Conservation (phyloP, 352 stramenopile species). For the Elongisporangium anandrum region DNA sequence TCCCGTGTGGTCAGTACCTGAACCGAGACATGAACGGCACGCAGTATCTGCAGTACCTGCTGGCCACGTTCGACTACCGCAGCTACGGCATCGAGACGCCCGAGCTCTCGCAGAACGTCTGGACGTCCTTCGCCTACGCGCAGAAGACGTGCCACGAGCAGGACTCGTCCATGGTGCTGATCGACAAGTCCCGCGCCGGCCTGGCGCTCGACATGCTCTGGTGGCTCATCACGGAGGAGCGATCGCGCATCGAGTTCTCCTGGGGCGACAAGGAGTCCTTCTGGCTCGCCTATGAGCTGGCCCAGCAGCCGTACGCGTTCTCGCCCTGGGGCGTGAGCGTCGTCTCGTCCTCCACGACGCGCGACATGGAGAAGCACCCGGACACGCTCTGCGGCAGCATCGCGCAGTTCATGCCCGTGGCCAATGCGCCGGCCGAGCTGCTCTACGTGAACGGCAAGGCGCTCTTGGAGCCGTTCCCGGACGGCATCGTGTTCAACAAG, state of each 20-base stretch:
- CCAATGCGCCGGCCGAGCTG: slow-evolving; percentile 15
- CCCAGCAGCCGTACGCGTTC: slow-evolving; percentile 29
- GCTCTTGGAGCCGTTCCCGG: slow-evolving; percentile 34
- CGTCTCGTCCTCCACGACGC: slow-evolving; percentile 25
- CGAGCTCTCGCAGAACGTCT: slow-evolving; percentile 28
- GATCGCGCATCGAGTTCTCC: slow-evolving; percentile 21
- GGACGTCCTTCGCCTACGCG: slow-evolving; percentile 35
- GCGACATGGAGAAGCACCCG: slow-evolving; percentile 28
- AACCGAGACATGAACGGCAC: slow-evolving; percentile 23
- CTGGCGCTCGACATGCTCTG: slow-evolving; percentile 23
- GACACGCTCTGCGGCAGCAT: slow-evolving; percentile 35
- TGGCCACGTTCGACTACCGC: slow-evolving; percentile 46
- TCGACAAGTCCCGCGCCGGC: slow-evolving; percentile 21
- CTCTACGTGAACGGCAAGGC: slow-evolving; percentile 48
- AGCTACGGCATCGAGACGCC: slow-evolving; percentile 16
- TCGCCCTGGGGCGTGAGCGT: slow-evolving; percentile 34
- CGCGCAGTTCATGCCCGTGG: slow-evolving; percentile 25
- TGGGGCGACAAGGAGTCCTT: slow-evolving; percentile 42
- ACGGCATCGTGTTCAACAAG: slow-evolving; percentile 15
- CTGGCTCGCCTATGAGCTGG: slow-evolving; percentile 34
- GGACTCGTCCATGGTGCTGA: slow-evolving; percentile 50
- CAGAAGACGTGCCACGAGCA: slow-evolving; percentile 50
- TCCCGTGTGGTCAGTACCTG: slow-evolving; percentile 34
- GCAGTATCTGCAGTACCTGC: slow-evolving; percentile 32
- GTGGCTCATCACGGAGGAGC: slow-evolving; percentile 27